Evolutionary conservation across 2,329 filamentous ascomycete genomes (phyloP).

Genomic region (Arthrobotrys musiformis): DNA sequence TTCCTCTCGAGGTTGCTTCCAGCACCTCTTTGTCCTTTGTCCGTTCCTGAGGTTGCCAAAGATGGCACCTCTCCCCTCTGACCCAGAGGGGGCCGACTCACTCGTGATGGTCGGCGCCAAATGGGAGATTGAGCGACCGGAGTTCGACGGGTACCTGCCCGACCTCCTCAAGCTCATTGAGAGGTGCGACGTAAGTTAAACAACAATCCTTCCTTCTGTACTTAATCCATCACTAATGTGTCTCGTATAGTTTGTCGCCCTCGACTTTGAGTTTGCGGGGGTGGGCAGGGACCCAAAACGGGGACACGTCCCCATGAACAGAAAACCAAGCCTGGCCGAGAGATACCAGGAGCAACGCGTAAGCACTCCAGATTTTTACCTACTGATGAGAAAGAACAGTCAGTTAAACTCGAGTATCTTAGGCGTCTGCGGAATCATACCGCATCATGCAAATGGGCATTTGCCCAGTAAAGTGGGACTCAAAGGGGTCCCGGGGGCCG

Average conservation of each 20-base stretch:
- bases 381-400: not conserved
- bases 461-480: constrained; percentile 55
- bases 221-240: not conserved
- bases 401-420: not conserved
- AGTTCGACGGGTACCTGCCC: constrained; percentile 29
- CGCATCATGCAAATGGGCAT: constrained; percentile 59
- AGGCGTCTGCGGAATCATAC: constrained; percentile 57
- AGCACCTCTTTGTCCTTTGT: not conserved
- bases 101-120: not conserved
- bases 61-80: not conserved
- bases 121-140: constrained; percentile 26
- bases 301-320: constrained; percentile 33
- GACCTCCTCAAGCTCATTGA: constrained; percentile 31
- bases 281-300: constrained; percentile 48
- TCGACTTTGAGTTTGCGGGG: constrained; percentile 59
- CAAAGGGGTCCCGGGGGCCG: constrained; percentile 5
- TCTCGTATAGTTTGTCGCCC: constrained; percentile 50
- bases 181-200: constrained; percentile 27
- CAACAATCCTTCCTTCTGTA: not conserved
- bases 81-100: not conserved
- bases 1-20: not conserved
- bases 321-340: constrained; percentile 57
- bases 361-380: not conserved
- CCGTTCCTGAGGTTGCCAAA: not conserved
- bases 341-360: constrained; percentile 56